Percentiles rank a stretch among this genome's conserved stretches.
phyloP scores from a whole-genome alignment of 202 grass and related monocot species.

The Setaria italica region DNA sequence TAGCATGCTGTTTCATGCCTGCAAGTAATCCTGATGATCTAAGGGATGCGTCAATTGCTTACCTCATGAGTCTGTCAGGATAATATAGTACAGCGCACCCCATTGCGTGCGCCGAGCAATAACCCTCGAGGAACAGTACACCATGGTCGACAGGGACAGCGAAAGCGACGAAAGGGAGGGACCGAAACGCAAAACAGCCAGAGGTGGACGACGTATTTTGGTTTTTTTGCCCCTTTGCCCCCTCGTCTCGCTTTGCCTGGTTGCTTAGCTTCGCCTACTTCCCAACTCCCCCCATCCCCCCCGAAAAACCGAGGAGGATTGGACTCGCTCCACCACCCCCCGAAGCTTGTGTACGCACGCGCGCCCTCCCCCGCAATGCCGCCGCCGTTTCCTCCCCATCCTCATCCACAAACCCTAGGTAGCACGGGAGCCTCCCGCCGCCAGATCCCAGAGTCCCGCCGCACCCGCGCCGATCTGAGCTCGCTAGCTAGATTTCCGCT shows the following conservation, averaged over 20 bases:
- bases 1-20: background rate
- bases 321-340: slow-evolving; percentile 27
- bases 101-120: slow-evolving; percentile 23
- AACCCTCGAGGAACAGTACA: background rate
- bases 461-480: slow-evolving; percentile 39
- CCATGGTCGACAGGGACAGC: background rate
- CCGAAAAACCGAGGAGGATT: slow-evolving; percentile 17
- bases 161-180: slow-evolving; percentile 35
- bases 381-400: background rate
- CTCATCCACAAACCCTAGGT: slow-evolving; percentile 53
- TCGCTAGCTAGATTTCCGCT: slow-evolving; percentile 45
- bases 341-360: slow-evolving; percentile 29
- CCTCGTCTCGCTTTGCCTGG: background rate
- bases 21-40: background rate
- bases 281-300: slow-evolving; percentile 7
- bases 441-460: background rate
- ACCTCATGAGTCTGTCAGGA: slow-evolving; percentile 3
- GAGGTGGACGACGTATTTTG: background rate
- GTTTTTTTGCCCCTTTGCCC: too few species aligned
- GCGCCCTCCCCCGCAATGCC: slow-evolving; percentile 31
- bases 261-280: slow-evolving; percentile 53
- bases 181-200: slow-evolving; percentile 23
- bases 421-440: background rate
- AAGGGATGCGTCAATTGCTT: background rate
- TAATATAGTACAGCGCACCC: slow-evolving; percentile 7